Conservation (phyloP, 2,329 filamentous ascomycete species). For the Exophiala lecanii-corni region DNA sequence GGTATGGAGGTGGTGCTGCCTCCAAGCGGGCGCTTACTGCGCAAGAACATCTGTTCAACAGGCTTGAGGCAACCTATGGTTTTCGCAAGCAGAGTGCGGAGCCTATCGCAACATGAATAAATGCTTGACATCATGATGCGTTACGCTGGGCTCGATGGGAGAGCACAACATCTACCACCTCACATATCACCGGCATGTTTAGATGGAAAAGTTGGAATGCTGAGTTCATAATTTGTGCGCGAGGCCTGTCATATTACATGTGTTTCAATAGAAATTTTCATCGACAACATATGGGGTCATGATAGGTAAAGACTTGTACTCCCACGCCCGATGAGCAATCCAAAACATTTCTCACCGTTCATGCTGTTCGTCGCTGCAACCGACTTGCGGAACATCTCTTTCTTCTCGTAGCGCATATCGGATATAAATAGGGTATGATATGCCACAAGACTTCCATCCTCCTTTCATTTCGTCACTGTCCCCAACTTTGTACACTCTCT, state of each 20-base stretch:
- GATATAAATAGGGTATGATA: not conserved
- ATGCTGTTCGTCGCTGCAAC: not conserved
- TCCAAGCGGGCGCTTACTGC: conserved; percentile 48
- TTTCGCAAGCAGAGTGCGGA: conserved; percentile 26
- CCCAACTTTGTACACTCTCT: not conserved
- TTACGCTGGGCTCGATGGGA: no score
- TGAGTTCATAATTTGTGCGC: no score
- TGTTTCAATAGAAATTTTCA: not conserved
- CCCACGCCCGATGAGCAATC: not conserved
- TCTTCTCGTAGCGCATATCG: not conserved
- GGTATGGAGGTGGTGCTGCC: conserved; percentile 39
- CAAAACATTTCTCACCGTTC: not conserved
- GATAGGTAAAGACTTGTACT: not conserved
- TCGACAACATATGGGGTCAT: not conserved
- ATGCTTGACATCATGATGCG: no score
- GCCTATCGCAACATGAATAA: no score
- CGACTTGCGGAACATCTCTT: not conserved
- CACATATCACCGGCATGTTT: no score
- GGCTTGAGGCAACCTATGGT: conserved; percentile 57
- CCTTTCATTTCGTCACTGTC: not conserved
- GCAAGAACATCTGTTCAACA: conserved; percentile 53
- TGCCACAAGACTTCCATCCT: not conserved
- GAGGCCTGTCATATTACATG: no score
- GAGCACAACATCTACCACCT: no score
- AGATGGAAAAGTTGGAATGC: no score